Evolutionary conservation across 805 yeast genomes (phyloP).

Genomic region (Metschnikowia noctiluminum): DNA sequence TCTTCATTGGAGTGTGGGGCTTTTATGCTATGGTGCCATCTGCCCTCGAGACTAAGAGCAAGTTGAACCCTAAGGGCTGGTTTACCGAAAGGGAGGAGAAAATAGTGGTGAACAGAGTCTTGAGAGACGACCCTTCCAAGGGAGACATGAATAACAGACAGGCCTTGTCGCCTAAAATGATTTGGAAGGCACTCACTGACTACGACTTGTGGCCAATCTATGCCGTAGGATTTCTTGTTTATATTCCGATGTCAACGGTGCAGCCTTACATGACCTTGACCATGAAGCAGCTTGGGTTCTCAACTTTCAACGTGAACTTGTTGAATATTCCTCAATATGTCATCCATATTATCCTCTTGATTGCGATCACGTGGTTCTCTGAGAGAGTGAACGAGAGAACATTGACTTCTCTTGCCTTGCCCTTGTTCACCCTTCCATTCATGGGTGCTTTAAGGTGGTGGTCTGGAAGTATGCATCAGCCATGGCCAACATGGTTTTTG

Average conservation of each 20-base stretch:
- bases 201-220: conserved; percentile 57
- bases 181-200: conserved; percentile 43
- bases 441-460: conserved; percentile 37
- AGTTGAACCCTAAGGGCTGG: conserved; percentile 50
- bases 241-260: conserved; percentile 16
- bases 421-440: conserved; percentile 29
- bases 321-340: conserved; percentile 50
- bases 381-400: conserved; percentile 25
- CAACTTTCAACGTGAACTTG: conserved; percentile 49
- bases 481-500: conserved; percentile 43
- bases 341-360: conserved; percentile 21
- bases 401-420: conserved; percentile 15
- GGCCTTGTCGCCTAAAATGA: conserved; percentile 41
- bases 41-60: conserved; percentile 49
- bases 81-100: conserved; percentile 50
- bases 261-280: conserved; percentile 46
- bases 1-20: conserved; percentile 46
- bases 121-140: conserved; percentile 59
- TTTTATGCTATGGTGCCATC: conserved; percentile 53
- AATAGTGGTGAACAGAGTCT: conserved; percentile 53
- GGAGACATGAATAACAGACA: conserved; percentile 65
- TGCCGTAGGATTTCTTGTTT: conserved; percentile 40
- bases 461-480: conserved; percentile 36
- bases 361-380: conserved; percentile 23
- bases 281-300: conserved; percentile 48